Conservation (phyloP, 257 asterid species). For the Jacaranda mimosifolia region DNA sequence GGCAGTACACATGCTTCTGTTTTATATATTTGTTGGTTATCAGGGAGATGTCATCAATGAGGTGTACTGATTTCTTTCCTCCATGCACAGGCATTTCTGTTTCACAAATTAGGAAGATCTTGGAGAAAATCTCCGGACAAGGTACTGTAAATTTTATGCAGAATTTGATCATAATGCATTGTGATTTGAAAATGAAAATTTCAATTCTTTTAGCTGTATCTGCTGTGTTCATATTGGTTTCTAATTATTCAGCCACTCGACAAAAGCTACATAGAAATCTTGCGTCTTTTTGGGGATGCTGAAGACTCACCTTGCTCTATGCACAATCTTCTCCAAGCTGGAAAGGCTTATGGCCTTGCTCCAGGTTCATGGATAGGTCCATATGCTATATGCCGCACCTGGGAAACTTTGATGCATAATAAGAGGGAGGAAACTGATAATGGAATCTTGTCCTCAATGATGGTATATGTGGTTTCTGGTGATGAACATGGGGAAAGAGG, state of each 20-base stretch:
- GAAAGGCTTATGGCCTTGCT: conserved; percentile 86
- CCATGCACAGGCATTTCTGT: conserved; percentile 71
- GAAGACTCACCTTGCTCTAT: conserved; percentile 84
- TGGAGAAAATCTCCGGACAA: conserved; percentile 84
- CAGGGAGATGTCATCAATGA: neutral
- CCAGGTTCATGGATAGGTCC: conserved; percentile 99
- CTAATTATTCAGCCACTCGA: conserved; percentile 69
- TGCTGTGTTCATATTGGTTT: conserved; percentile 28
- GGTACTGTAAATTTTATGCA: conserved; percentile 53
- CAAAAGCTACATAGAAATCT: conserved; percentile 69
- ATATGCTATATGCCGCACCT: conserved; percentile 96
- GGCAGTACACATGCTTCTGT: conserved; percentile 50
- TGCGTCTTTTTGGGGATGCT: conserved; percentile 88
- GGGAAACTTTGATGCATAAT: conserved; percentile 78
- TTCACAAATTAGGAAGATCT: conserved; percentile 84
- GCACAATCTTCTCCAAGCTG: conserved; percentile 95
- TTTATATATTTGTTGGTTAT: conserved; percentile 28
- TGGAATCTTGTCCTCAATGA: conserved; percentile 53
- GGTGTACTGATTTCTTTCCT: conserved; percentile 28
- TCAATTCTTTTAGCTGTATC: neutral
- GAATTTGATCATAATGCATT: neutral
- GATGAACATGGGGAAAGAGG: conserved; percentile 99
- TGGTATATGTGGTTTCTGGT: conserved; percentile 94
- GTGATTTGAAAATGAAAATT: neutral
- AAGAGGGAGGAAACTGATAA: conserved; percentile 4